Evolutionary conservation across 352 stramenopile genomes (phyloP).

Genomic region (Pythium coloratum): DNA sequence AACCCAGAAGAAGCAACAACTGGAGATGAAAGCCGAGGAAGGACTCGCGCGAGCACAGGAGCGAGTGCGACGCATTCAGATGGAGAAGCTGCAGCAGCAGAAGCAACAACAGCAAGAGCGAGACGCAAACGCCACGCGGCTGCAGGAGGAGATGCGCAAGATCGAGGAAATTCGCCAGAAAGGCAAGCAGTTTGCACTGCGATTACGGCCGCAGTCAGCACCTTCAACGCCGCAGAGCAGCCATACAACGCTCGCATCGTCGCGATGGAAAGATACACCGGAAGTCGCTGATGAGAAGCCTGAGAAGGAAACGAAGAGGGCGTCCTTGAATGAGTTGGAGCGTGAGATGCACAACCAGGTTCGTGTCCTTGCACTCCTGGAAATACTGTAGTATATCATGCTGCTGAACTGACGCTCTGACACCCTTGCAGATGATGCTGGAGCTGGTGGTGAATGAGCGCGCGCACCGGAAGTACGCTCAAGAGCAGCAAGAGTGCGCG

Average conservation of each 20-base stretch:
- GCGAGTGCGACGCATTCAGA: constrained; percentile 21
- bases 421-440: constrained; percentile 21
- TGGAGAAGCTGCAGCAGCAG: constrained; percentile 9
- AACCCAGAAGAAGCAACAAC: constrained; percentile 7
- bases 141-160: constrained; percentile 30
- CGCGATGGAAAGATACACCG: not conserved
- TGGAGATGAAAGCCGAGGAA: constrained; percentile 10
- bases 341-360: constrained; percentile 19
- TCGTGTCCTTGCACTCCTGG: too few species aligned
- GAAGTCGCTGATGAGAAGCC: not conserved
- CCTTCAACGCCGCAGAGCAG: constrained; percentile 14
- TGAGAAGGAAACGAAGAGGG: not conserved
- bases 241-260: not conserved
- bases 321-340: constrained; percentile 19
- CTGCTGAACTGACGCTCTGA: too few species aligned
- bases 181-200: constrained; percentile 30
- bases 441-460: constrained; percentile 18
- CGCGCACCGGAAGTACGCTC: not conserved
- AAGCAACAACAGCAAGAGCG: constrained; percentile 23
- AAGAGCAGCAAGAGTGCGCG: constrained; percentile 13
- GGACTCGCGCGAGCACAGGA: constrained; percentile 23
- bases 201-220: constrained; percentile 27
- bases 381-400: too few species aligned
- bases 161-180: constrained; percentile 28
- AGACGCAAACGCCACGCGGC: constrained; percentile 20